Percentiles rank a stretch among this genome's conserved stretches.
phyloP scores from a whole-genome alignment of 1,284 basidiomycete genomes.

The Cryptococcus sp. region DNA sequence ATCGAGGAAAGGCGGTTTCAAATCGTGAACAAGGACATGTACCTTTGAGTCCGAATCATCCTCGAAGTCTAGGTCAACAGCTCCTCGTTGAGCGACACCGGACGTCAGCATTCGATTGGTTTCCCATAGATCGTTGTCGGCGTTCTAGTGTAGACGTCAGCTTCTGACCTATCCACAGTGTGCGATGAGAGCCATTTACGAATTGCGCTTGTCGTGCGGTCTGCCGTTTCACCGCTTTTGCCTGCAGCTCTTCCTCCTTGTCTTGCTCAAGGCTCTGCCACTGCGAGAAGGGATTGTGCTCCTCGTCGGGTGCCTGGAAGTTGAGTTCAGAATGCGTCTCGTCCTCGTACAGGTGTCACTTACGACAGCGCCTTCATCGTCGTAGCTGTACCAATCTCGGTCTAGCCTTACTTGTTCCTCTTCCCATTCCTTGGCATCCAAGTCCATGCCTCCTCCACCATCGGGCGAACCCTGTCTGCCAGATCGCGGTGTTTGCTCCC shows the following conservation, averaged over 20 bases:
- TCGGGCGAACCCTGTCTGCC: slow-evolving; percentile 59
- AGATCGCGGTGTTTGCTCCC: slow-evolving; percentile 82
- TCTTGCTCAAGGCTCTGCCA: slow-evolving; percentile 76
- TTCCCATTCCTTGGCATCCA: slow-evolving; percentile 79
- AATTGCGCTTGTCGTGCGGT: slow-evolving; percentile 93
- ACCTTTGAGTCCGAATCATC: slow-evolving; percentile 94
- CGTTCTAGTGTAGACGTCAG: slow-evolving; percentile 64
- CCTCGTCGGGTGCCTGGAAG: slow-evolving; percentile 70
- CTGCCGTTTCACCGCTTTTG: slow-evolving; percentile 79
- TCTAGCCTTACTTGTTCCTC: slow-evolving; percentile 88
- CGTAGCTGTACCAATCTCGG: slow-evolving; percentile 89
- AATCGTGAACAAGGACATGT: slow-evolving; percentile 94
- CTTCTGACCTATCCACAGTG: no score
- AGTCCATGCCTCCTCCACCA: slow-evolving; percentile 38
- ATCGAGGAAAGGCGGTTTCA: slow-evolving; percentile 97
- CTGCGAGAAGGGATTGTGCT: slow-evolving; percentile 87
- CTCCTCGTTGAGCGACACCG: slow-evolving; percentile 82
- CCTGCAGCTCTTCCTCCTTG: slow-evolving; percentile 76
- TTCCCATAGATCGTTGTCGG: slow-evolving; percentile 98
- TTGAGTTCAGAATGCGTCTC: slow-evolving; percentile 1
- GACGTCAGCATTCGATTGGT: slow-evolving; percentile 95
- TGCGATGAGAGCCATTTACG: slow-evolving; percentile 57
- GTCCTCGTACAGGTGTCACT: slow-evolving; percentile 18
- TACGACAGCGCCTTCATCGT: slow-evolving; percentile 79
- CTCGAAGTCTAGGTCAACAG: slow-evolving; percentile 84